Conservation (phyloP, 2,329 filamentous ascomycete genomes). For the Trichoderma brevicompactum region DNA sequence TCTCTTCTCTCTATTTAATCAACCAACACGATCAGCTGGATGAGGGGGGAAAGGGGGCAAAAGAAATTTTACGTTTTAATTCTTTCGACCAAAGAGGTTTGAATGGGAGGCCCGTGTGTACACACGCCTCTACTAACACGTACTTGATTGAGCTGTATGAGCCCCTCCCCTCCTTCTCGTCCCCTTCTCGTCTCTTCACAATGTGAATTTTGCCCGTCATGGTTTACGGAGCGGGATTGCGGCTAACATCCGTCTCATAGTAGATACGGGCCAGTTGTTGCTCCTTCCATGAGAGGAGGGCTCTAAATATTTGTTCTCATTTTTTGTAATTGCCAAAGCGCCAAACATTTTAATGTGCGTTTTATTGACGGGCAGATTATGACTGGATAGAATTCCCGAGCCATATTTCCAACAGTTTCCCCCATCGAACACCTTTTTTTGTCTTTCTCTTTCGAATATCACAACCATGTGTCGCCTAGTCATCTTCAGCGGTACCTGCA, state of each 20-base stretch:
- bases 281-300: background rate
- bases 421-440: background rate
- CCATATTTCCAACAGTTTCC: background rate
- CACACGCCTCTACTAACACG: constrained; percentile 15
- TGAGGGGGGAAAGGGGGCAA: background rate
- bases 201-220: background rate
- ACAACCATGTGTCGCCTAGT: constrained; percentile 53
- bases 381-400: background rate
- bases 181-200: background rate
- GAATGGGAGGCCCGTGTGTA: constrained; percentile 19
- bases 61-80: background rate
- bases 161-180: background rate
- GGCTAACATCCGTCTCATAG: background rate
- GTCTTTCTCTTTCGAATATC: background rate
- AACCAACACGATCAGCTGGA: constrained; percentile 2
- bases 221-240: background rate
- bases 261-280: background rate
- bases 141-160: constrained; percentile 3
- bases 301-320: background rate
- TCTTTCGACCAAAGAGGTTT: background rate
- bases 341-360: background rate
- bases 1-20: background rate
- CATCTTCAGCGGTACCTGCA: constrained; percentile 50
- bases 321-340: background rate
- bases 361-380: background rate